Conservation (phyloP, 2,329 filamentous ascomycete genomes). For the Helicocarpus griseus region DNA sequence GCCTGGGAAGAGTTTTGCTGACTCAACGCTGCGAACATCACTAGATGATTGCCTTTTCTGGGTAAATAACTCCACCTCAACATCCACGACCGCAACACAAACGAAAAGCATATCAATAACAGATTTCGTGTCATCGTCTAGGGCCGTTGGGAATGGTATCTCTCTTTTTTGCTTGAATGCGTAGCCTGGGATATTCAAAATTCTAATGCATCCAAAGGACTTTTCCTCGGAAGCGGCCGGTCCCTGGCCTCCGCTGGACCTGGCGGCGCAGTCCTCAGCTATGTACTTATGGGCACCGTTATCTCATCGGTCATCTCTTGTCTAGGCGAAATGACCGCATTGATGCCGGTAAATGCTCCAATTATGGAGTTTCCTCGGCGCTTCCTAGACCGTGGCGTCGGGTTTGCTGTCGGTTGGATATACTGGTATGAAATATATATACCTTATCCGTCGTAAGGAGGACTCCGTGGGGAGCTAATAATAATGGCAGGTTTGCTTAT, state of each 20-base stretch:
- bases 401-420: conserved; percentile 39
- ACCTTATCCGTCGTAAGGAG: conserved; percentile 21
- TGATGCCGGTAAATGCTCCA: conserved; percentile 32
- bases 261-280: conserved; percentile 31
- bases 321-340: conserved; percentile 35
- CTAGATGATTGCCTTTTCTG: conserved; percentile 39
- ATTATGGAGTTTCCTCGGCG: conserved; percentile 32
- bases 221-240: conserved; percentile 33
- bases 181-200: not conserved
- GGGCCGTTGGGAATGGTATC: conserved; percentile 33
- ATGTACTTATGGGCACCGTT: conserved; percentile 35
- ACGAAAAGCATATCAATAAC: not conserved
- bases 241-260: conserved; percentile 34
- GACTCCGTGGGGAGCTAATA: not conserved
- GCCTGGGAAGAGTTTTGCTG: not conserved
- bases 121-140: conserved; percentile 10
- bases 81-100: not conserved
- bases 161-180: not conserved
- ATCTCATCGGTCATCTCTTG: conserved; percentile 36
- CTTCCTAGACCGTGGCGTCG: conserved; percentile 35
- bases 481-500: conserved; percentile 23
- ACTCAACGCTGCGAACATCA: not conserved
- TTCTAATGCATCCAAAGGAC: conserved; percentile 16
- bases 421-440: conserved; percentile 25
- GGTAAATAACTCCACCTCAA: conserved; percentile 19